Conservation (phyloP, 2,329 filamentous ascomycete genomes). For the Apiospora kogelbergensis region DNA sequence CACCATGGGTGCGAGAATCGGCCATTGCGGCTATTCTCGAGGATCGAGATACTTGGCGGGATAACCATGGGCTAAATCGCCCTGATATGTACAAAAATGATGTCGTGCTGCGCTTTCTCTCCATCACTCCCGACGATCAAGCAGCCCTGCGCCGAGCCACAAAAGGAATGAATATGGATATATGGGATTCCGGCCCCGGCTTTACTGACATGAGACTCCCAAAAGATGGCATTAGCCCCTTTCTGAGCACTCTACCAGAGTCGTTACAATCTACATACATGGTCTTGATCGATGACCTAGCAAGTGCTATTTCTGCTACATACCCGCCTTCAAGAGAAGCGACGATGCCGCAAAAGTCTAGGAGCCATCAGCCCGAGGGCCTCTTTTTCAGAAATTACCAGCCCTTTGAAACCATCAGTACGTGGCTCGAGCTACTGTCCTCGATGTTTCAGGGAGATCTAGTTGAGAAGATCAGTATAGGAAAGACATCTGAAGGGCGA, state of each 20-base stretch:
- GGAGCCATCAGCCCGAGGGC: slow-evolving; percentile 54
- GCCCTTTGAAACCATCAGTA: slow-evolving; percentile 75
- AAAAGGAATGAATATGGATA: slow-evolving; percentile 73
- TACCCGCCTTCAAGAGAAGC: slow-evolving; percentile 51
- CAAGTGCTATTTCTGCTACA: slow-evolving; percentile 73
- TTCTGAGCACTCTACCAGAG: slow-evolving; percentile 75
- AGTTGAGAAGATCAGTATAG: slow-evolving; percentile 72
- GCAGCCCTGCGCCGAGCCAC: slow-evolving; percentile 28
- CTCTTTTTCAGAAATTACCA: slow-evolving; percentile 94
- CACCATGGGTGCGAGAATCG: neutral
- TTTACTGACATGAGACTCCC: slow-evolving; percentile 84
- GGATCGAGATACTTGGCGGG: slow-evolving; percentile 19
- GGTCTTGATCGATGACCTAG: slow-evolving; percentile 77
- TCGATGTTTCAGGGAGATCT: slow-evolving; percentile 76
- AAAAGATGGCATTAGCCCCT: slow-evolving; percentile 72
- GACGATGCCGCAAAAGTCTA: slow-evolving; percentile 23
- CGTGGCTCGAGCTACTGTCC: slow-evolving; percentile 87
- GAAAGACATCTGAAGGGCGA: slow-evolving; percentile 84
- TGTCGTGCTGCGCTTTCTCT: slow-evolving; percentile 86
- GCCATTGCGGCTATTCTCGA: neutral
- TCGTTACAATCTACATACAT: slow-evolving; percentile 72
- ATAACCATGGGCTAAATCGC: slow-evolving; percentile 28
- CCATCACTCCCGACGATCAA: slow-evolving; percentile 48
- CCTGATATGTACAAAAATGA: slow-evolving; percentile 66
- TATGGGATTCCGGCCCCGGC: slow-evolving; percentile 81